Evolutionary conservation across 805 yeast species (phyloP).

Genomic region (Wickerhamomyces sydowiorum): DNA sequence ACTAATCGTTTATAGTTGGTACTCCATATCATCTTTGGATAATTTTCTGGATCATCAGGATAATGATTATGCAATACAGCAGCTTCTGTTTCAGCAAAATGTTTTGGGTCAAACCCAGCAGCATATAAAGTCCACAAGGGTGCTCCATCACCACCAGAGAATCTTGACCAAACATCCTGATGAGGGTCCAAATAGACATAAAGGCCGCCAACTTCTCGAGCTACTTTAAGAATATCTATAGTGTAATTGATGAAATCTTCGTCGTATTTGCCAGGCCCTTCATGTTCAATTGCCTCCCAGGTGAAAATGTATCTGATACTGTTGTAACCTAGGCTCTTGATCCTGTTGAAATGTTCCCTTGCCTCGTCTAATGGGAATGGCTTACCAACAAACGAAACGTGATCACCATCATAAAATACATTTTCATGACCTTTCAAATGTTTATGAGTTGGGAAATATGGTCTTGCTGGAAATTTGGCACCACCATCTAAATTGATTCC

Average conservation of each 20-base stretch:
- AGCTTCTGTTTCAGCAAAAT: slow-evolving; percentile 70
- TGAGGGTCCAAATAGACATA: slow-evolving; percentile 84
- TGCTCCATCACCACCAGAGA: slow-evolving; percentile 87
- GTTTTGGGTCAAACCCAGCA: slow-evolving; percentile 77
- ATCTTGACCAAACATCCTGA: slow-evolving; percentile 93
- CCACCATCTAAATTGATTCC: slow-evolving; percentile 82
- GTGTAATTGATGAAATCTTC: slow-evolving; percentile 69
- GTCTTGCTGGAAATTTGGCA: slow-evolving; percentile 61
- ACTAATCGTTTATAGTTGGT: slow-evolving; percentile 79
- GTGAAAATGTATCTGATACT: slow-evolving; percentile 70
- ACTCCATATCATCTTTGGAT: slow-evolving; percentile 90
- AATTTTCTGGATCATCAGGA: slow-evolving; percentile 32
- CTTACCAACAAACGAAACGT: slow-evolving; percentile 74
- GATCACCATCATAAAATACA: slow-evolving; percentile 63
- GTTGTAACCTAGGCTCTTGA: slow-evolving; percentile 80
- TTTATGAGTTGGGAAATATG: slow-evolving; percentile 37
- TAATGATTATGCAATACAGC: slow-evolving; percentile 67
- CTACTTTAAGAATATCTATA: slow-evolving; percentile 49
- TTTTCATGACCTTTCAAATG: slow-evolving; percentile 26
- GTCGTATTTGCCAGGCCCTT: slow-evolving; percentile 81
- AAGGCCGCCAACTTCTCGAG: slow-evolving; percentile 61
- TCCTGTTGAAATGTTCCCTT: slow-evolving; percentile 56
- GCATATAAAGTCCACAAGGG: slow-evolving; percentile 91
- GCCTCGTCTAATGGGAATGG: slow-evolving; percentile 80
- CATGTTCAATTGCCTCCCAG: slow-evolving; percentile 92